Base-by-base conservation (phyloP, 192 early-diverging fungal genomes). In the Gigaspora rosea region DNA sequence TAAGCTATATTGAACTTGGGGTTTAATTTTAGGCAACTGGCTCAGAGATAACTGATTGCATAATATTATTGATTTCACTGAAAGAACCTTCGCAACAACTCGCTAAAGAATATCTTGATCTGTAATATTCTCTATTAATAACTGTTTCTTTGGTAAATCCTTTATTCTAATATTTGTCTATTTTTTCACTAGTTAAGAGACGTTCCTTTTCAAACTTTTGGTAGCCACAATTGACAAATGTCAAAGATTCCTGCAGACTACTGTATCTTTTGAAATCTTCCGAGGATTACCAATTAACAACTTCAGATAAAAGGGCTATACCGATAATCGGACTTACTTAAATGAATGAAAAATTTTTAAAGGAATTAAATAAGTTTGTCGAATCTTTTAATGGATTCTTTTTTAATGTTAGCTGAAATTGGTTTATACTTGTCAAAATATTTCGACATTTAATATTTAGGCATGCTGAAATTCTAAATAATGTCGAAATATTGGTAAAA, bases 31-130 rank as follows among this genome's bases (percentile, higher is more conserved):
- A 86, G 86, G 78, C 83, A 27, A 79, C 85, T 20, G 47, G 86
- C 16, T 41, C 75, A 15, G 82, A 89, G 10, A 87, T 91, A 27
- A 80, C 80, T 12, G 90, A 91, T 22, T 79, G 78, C 57, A 84
- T 88, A 0, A 81, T 82, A 11, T 54, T 89, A 15, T 73, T 89
- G 13, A 75, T 88, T 9, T 70, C 80, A 22, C 64, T 86, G 3
- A 81, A 86, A 61, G 85, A 88, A 66, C 82, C 83, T 41, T 64
- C 80, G 20, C 69, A 76, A 36, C 56, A 78, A 8, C 62, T 88
- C 64, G 82, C 80, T 78, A 79, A 80, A 58, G 72, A 85, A 67
- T 86, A 87, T 63, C 52, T 87, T 58, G 65, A 82, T 12, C 71
- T 88, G 86, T 88, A 85, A 78, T 81, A 73, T 16, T 50, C 7